A percentile compares a stretch with the other conserved stretches of the same genome.
phyloP scores from a whole-genome alignment of 371 early-diverging fungal genomes.

The Funneliformis caledonium region DNA sequence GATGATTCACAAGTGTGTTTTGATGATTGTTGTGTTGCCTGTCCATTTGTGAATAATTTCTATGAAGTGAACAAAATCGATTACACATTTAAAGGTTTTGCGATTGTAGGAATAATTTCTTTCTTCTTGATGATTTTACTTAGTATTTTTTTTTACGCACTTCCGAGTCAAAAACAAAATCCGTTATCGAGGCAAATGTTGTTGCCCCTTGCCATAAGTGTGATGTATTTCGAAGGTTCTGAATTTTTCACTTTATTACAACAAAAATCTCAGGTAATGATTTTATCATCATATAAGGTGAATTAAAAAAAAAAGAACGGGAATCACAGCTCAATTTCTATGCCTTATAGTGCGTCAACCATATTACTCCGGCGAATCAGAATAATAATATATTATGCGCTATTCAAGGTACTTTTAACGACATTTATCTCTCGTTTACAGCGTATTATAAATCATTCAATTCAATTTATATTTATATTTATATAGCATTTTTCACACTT shows the following conservation, averaged over 20 bases:
- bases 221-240: not conserved
- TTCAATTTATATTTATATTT: not conserved
- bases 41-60: conserved; percentile 28
- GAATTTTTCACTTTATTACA: conserved; percentile 24
- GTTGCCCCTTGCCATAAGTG: conserved; percentile 30
- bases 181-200: conserved; percentile 5
- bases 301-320: not conserved
- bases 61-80: not conserved
- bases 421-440: no score
- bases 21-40: conserved; percentile 19
- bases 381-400: no score
- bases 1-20: not conserved
- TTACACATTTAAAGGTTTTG: not conserved
- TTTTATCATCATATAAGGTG: no score
- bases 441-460: not conserved
- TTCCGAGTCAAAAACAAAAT: conserved; percentile 34
- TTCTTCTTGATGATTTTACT: conserved; percentile 32
- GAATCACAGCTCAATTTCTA: not conserved
- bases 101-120: conserved; percentile 14
- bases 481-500: conserved; percentile 30
- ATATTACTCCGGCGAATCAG: no score
- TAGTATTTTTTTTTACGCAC: not conserved
- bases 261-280: conserved; percentile 15
- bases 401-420: no score
- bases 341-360: no score